Percentiles rank a stretch among this genome's conserved stretches.
phyloP scores from a whole-genome alignment of 257 asterid species.

The Penstemon davidsonii region DNA sequence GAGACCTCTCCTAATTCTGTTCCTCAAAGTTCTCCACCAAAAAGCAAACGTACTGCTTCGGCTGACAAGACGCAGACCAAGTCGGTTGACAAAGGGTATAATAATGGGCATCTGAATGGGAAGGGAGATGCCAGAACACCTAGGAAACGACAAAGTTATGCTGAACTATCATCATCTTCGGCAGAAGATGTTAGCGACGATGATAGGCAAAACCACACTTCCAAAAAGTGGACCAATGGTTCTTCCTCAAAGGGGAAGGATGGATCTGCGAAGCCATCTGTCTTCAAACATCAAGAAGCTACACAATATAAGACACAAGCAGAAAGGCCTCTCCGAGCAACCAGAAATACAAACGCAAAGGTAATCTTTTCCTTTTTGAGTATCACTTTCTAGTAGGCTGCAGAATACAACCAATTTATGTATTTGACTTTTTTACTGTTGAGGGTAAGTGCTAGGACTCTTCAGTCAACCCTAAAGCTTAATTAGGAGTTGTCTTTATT shows the following conservation, averaged over 20 bases:
- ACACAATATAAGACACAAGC: constrained; percentile 33
- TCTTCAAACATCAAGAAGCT: constrained; percentile 36
- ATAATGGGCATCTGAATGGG: constrained; percentile 36
- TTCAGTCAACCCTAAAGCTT: neutral
- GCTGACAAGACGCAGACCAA: constrained; percentile 40
- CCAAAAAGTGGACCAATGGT: constrained; percentile 35
- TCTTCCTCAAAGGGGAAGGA: constrained; percentile 39
- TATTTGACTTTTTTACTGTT: neutral
- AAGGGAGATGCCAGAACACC: constrained; percentile 38
- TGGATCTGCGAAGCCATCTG: constrained; percentile 36
- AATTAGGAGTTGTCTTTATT: neutral
- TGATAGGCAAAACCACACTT: constrained; percentile 35
- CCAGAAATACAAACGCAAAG: constrained; percentile 44
- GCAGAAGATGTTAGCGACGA: constrained; percentile 53
- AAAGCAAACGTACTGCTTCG: constrained; percentile 29
- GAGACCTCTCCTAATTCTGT: constrained; percentile 45
- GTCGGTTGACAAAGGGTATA: constrained; percentile 39
- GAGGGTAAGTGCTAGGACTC: neutral
- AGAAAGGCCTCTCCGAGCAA: constrained; percentile 35
- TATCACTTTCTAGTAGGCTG: neutral
- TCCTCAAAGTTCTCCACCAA: constrained; percentile 31
- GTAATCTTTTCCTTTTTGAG: constrained; percentile 34
- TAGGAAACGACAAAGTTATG: constrained; percentile 37
- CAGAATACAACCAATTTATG: neutral
- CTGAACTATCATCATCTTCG: constrained; percentile 51